Percentiles rank a stretch among this genome's conserved stretches.
Conservation (phyloP, 208 protist genomes). For the Phytomonas serpens region DNA sequence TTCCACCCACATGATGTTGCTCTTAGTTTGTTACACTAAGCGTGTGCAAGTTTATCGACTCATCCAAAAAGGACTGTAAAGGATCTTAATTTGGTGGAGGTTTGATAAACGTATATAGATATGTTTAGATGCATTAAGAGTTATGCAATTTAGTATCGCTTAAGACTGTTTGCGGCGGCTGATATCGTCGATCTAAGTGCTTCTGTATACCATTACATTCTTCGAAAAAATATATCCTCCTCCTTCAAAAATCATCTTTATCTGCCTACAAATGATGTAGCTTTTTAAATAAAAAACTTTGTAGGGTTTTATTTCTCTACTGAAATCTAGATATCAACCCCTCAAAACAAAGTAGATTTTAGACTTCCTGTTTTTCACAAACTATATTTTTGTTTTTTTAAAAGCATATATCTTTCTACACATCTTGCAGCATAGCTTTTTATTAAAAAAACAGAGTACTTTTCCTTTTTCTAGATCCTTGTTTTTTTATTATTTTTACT, state of each 20-base stretch:
- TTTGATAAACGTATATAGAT: neutral
- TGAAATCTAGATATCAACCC: neutral
- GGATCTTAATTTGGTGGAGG: neutral
- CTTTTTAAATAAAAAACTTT: conserved; percentile 1
- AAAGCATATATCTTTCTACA: conserved; percentile 14
- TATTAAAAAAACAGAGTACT: conserved; percentile 7
- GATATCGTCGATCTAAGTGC: neutral
- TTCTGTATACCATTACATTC: neutral
- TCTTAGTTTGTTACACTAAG: neutral
- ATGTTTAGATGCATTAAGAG: neutral
- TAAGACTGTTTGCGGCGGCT: neutral
- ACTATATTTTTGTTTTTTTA: conserved; percentile 19
- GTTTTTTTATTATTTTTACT: conserved; percentile 19
- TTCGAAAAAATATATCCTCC: neutral
- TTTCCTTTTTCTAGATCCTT: conserved; percentile 21
- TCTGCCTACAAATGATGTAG: conserved; percentile 1
- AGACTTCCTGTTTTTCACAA: conserved; percentile 3
- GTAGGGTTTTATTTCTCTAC: neutral
- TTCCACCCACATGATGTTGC: neutral
- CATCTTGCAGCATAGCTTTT: neutral
- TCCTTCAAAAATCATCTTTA: neutral
- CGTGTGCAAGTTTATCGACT: neutral
- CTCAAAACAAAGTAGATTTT: conserved; percentile 2
- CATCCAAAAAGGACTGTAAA: neutral
- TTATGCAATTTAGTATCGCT: neutral